Evolutionary conservation across 2,329 filamentous ascomycete species (phyloP), one percentile per base, ranked within the genome.

Genomic region (Phialophora expanda): DNA sequence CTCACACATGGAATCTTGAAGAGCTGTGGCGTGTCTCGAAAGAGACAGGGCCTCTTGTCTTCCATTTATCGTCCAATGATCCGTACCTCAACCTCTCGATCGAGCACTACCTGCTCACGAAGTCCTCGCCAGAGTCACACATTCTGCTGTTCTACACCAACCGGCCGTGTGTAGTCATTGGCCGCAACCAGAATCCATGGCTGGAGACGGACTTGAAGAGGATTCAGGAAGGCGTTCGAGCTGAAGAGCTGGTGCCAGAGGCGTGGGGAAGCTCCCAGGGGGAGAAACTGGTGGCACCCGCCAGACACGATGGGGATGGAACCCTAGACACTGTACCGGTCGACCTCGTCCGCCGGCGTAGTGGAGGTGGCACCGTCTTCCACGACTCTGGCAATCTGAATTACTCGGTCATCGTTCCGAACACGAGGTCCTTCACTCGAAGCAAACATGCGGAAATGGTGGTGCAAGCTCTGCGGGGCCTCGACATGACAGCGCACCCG

Each of bases 101-200:
- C 73, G 95, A 99, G 81, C 92, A 98, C 76, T 89, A 91, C 77
- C 88, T 99, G 32, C 86, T 98, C 7, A 87, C 91, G 73, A 87
- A 87, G 62, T 89, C 90, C 0, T 86, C 89, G 1, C 82, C 87
- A 6, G 86, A 90, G 66, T 92, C 92, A 12, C 89, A 86, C 14
- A 79, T 98, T 58, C 86, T 98, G 1, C 90, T 98, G 64, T 85
- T 97, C 58, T 99, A 98, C 80, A 86, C 88, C 73, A 98, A 99
- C 79, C 80, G 87, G 44, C 93, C 94, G 0, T 93, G 91, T 76
- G 85, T 99, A 66, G 89, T 99, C 75, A 89, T 99, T 71, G 95
- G 95, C 51, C 89, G 95, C 66, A 99, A 99, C 77, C 95, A 99
- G 81, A 99, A 99, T 77, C 95, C 95, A 61, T 99, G 94, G 95